phyloP scores from a whole-genome alignment of 805 yeast species.

The Cephaloascus albidus region DNA sequence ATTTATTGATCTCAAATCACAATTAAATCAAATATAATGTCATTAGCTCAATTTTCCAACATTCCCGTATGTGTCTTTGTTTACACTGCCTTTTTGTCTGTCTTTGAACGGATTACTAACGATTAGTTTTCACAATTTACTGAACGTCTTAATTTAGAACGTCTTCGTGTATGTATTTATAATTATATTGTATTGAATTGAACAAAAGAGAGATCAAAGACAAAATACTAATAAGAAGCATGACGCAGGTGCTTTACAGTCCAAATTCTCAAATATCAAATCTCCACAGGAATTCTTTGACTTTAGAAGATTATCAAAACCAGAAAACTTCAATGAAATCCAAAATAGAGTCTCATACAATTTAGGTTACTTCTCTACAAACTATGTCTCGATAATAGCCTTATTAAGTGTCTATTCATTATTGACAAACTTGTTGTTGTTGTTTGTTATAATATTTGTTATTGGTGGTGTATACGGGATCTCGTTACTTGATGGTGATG shows the following conservation, averaged over 20 bases:
- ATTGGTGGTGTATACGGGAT: constrained; percentile 73
- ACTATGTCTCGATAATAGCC: constrained; percentile 68
- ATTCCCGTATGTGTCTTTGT: constrained; percentile 24
- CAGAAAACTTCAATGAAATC: constrained; percentile 78
- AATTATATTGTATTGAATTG: not conserved
- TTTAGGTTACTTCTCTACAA: constrained; percentile 78
- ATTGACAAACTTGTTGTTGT: constrained; percentile 72
- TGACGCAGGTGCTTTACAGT: constrained; percentile 37
- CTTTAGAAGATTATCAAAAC: constrained; percentile 80
- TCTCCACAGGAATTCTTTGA: constrained; percentile 95
- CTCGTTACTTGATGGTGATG: constrained; percentile 71
- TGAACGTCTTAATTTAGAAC: constrained; percentile 41
- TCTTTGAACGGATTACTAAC: constrained; percentile 6
- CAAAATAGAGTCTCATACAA: constrained; percentile 87
- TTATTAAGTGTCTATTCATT: constrained; percentile 76
- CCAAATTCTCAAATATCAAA: constrained; percentile 60
- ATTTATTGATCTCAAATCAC: not conserved
- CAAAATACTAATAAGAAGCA: too few relatives aligned
- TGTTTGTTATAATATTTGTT: constrained; percentile 72
- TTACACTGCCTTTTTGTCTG: not conserved
- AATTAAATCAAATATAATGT: constrained; percentile 8
- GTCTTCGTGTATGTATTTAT: constrained; percentile 23
- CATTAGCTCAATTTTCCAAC: constrained; percentile 25
- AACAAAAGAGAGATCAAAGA: not conserved
- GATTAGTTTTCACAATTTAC: constrained; percentile 28